Evolutionary conservation across 352 stramenopile genomes (phyloP).

Genomic region (Globisporangium splendens): DNA sequence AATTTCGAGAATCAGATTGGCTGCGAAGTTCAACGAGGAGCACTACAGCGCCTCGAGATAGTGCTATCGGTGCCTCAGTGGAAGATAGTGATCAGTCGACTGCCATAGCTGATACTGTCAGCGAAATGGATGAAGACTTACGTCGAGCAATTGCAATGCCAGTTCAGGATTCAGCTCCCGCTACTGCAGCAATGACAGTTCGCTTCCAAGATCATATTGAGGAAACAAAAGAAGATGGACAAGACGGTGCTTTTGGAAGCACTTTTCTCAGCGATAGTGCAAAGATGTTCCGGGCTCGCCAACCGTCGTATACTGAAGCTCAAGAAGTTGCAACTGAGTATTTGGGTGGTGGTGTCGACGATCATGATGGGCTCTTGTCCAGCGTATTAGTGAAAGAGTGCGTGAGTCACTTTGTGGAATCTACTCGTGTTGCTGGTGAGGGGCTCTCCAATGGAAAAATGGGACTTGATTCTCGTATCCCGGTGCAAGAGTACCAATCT

Average conservation of each 20-base stretch:
- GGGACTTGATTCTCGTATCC: constrained; percentile 9
- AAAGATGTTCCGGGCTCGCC: constrained; percentile 20
- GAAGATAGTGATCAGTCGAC: neutral
- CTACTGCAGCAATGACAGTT: neutral
- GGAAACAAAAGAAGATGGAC: constrained; percentile 38
- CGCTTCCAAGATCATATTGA: constrained; percentile 6
- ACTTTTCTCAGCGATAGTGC: neutral
- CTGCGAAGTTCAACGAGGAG: constrained; percentile 6
- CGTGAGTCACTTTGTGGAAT: constrained; percentile 81
- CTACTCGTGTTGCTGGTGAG: constrained; percentile 66
- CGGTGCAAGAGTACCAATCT: constrained; percentile 64
- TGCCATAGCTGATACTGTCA: neutral
- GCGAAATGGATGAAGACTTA: constrained; percentile 18
- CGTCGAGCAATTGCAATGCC: constrained; percentile 13
- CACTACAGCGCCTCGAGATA: neutral
- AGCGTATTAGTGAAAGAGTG: constrained; percentile 83
- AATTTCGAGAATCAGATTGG: constrained; percentile 21
- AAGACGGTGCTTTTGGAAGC: constrained; percentile 6
- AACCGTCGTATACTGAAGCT: constrained; percentile 59
- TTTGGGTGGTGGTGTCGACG: constrained; percentile 40
- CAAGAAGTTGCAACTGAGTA: constrained; percentile 58
- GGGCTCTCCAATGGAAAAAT: constrained; percentile 16
- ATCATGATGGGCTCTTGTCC: constrained; percentile 60
- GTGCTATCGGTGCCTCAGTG: neutral
- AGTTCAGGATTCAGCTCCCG: constrained; percentile 6